These are phyloP conservation scores for Mychonastes homosphaera DNA, from an alignment of 139 green algal genomes.

Conservation along the genomic window DNA sequence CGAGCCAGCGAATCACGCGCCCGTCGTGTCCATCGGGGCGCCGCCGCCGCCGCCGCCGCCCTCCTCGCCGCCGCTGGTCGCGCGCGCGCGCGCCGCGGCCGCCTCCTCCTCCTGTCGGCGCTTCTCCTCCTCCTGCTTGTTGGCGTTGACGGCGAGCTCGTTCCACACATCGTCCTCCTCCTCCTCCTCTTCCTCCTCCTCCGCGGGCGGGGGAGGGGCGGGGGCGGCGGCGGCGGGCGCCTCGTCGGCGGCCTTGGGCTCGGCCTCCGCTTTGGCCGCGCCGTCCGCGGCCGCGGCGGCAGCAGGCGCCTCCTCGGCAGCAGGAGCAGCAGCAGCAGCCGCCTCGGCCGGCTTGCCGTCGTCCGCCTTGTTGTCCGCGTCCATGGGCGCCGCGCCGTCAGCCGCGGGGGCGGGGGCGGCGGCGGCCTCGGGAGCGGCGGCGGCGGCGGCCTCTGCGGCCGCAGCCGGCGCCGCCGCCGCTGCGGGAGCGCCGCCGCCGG, in stretches of 20 bases:
- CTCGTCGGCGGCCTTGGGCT: not conserved
- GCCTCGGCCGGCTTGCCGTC: not conserved
- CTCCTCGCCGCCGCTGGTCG: conserved; percentile 3
- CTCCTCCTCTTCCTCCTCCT: not conserved
- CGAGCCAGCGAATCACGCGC: too few relatives aligned
- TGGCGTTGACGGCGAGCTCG: conserved; percentile 14
- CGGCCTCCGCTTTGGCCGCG: not conserved
- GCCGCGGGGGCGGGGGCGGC: not conserved
- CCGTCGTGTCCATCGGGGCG: too few relatives aligned
- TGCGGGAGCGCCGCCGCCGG: not conserved
- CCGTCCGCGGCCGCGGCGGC: not conserved
- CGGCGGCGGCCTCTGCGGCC: too few relatives aligned
- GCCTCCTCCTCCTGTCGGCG: conserved; percentile 30
- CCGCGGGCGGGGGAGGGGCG: too few relatives aligned
- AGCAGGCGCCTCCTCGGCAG: not conserved
- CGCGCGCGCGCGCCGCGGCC: conserved; percentile 6
- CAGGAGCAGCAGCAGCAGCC: not conserved
- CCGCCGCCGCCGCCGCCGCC: too few relatives aligned
- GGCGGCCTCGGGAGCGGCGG: too few relatives aligned
- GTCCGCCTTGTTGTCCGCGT: conserved; percentile 1
- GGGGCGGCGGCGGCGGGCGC: not conserved
- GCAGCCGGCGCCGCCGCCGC: too few relatives aligned
- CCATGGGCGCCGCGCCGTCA: not conserved
- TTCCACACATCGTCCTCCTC: conserved; percentile 11
- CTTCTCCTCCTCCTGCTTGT: conserved; percentile 13